A percentile compares a stretch with the other conserved stretches of the same genome.
Conservation (phyloP, 306 rosid species). For the Rosa chinensis region DNA sequence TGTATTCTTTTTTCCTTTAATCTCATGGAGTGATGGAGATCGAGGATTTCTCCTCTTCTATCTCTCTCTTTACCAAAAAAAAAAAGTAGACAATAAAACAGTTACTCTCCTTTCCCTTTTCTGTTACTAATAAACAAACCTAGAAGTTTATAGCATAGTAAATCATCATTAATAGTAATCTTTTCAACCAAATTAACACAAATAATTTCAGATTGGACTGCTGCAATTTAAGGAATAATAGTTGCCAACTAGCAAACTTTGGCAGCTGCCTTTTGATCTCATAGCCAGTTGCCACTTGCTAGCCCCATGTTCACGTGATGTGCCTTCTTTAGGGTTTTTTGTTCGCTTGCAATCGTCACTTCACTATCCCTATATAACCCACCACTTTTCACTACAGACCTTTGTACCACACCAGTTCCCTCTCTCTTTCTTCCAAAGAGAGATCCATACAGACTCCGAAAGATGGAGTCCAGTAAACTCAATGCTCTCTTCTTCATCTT, state of each 20-base stretch:
- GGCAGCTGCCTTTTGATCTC: conserved; percentile 44
- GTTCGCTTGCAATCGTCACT: conserved; percentile 42
- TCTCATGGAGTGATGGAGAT: no score
- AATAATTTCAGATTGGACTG: background rate
- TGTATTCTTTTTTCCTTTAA: no score
- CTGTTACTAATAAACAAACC: background rate
- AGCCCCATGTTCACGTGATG: conserved; percentile 87
- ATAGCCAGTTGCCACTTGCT: conserved; percentile 12
- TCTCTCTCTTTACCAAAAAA: no score
- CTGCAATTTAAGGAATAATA: background rate
- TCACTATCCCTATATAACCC: conserved; percentile 31
- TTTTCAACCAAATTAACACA: background rate
- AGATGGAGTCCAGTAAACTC: conserved; percentile 64
- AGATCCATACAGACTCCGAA: conserved; percentile 12
- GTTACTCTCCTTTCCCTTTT: background rate
- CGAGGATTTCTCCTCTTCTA: no score
- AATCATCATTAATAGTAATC: background rate
- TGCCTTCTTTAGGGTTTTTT: conserved; percentile 35
- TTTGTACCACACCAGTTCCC: background rate
- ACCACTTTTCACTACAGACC: conserved; percentile 4
- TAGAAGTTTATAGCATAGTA: background rate
- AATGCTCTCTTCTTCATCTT: conserved; percentile 63
- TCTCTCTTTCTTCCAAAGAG: conserved; percentile 18
- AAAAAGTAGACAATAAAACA: background rate
- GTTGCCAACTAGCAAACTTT: conserved; percentile 65